These are phyloP conservation scores for Eimeria sp. DNA, from an alignment of 169 alveolate species.

Conservation along the genomic window DNA sequence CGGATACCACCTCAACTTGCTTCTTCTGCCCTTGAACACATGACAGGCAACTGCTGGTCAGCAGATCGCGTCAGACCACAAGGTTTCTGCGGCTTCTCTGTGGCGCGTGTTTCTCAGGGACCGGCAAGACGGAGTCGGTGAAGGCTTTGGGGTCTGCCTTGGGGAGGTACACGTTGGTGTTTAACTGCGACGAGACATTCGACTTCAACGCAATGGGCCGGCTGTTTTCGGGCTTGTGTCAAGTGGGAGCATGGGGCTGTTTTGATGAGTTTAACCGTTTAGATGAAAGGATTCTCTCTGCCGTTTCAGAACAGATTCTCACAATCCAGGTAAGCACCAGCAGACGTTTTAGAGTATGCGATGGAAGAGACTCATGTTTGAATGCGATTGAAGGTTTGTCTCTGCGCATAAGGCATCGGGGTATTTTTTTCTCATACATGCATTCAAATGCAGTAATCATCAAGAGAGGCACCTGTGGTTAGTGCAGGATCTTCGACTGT, in stretches of 20 bases:
- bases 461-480: constrained; percentile 38
- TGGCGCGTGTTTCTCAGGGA: constrained; percentile 89
- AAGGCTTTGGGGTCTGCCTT: constrained; percentile 98
- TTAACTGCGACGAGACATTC: constrained; percentile 99
- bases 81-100: not conserved
- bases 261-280: constrained; percentile 98
- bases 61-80: not conserved
- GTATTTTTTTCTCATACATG: not conserved
- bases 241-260: constrained; percentile 99
- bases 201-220: constrained; percentile 99
- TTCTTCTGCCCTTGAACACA: not conserved
- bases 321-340: constrained; percentile 86
- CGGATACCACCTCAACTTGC: not conserved
- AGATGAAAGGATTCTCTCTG: constrained; percentile 96
- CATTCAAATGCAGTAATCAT: not conserved
- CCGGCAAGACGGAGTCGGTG: constrained; percentile 99
- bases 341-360: too few species aligned
- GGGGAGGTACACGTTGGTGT: constrained; percentile 98
- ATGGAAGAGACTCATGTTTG: too few species aligned
- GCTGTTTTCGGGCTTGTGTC: constrained; percentile 95
- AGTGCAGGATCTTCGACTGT: not conserved
- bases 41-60: too few species aligned
- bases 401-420: not conserved
- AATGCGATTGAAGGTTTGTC: too few species aligned
- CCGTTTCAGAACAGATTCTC: constrained; percentile 96